A percentile compares a stretch with the other conserved stretches of the same genome.
phyloP scores from a whole-genome alignment of 306 rosid species.

The Acmispon strigosus region DNA sequence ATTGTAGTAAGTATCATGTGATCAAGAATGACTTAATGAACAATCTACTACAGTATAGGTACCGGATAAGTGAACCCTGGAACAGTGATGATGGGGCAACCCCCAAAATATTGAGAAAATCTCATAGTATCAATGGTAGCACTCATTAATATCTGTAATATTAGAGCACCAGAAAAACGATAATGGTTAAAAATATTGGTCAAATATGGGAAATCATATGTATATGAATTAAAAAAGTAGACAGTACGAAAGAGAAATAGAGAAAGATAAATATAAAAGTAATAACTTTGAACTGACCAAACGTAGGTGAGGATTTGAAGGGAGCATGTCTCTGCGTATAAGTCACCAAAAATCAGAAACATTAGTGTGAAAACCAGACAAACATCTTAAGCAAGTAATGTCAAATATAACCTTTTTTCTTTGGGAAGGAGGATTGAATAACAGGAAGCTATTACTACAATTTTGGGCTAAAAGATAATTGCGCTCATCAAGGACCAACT shows the following conservation, averaged over 20 bases:
- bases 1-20: neutral
- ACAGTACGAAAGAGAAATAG: constrained; percentile 6
- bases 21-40: constrained; percentile 12
- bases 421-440: constrained; percentile 1
- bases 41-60: constrained; percentile 21
- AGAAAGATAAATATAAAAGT: neutral
- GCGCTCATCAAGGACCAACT: neutral
- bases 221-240: constrained; percentile 1
- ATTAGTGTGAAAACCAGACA: constrained; percentile 23
- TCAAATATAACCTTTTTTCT: neutral
- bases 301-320: constrained; percentile 56
- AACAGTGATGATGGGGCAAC: constrained; percentile 77
- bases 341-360: constrained; percentile 16
- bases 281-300: constrained; percentile 60
- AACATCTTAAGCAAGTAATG: neutral
- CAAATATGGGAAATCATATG: neutral
- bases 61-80: constrained; percentile 98
- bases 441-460: neutral
- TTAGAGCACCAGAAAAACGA: neutral
- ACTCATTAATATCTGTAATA: constrained; percentile 85
- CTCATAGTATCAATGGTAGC: constrained; percentile 83
- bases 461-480: neutral
- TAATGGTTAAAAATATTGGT: neutral
- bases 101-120: constrained; percentile 89
- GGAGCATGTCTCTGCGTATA: constrained; percentile 84